phyloP scores from a whole-genome alignment of 495 filamentous ascomycete genomes.

The Penicillium malachiteum region DNA sequence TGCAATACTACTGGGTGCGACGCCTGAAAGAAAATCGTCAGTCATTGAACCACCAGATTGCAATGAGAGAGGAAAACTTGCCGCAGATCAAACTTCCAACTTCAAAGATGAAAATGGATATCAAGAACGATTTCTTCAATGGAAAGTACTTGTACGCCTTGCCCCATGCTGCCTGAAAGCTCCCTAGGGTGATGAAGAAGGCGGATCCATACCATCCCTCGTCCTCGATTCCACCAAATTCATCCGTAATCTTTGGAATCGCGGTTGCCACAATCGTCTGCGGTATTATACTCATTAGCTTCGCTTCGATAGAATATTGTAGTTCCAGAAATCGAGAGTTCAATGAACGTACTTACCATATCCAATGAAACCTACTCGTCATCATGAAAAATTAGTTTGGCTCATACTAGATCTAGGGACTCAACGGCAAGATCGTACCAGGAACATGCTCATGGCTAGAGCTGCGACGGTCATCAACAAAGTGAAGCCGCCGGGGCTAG shows the following conservation, averaged over 20 bases:
- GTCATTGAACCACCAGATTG: neutral
- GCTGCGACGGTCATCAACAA: slow-evolving; percentile 1
- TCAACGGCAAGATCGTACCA: neutral
- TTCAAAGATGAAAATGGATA: slow-evolving; percentile 58
- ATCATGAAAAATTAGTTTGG: neutral
- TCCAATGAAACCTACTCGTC: neutral
- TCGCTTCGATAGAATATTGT: neutral
- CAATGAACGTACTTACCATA: neutral
- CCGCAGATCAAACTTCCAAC: slow-evolving; percentile 20
- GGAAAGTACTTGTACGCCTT: slow-evolving; percentile 33
- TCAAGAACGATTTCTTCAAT: slow-evolving; percentile 55
- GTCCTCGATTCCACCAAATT: slow-evolving; percentile 62
- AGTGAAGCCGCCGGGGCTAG: neutral
- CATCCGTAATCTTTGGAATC: slow-evolving; percentile 68
- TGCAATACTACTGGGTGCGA: slow-evolving; percentile 62
- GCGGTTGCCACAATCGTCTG: slow-evolving; percentile 67
- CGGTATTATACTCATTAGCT: neutral
- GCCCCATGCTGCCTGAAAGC: slow-evolving; percentile 49
- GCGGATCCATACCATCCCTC: slow-evolving; percentile 67
- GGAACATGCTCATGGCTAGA: slow-evolving; percentile 4
- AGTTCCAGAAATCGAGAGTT: neutral
- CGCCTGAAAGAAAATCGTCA: slow-evolving; percentile 33
- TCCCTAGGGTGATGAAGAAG: slow-evolving; percentile 61
- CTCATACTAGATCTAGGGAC: neutral
- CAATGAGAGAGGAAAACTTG: neutral